Percentiles rank a stretch among this genome's conserved stretches.
Evolutionary conservation across 2,329 filamentous ascomycete genomes (phyloP).

Genomic region (Scorias spongiosa): DNA sequence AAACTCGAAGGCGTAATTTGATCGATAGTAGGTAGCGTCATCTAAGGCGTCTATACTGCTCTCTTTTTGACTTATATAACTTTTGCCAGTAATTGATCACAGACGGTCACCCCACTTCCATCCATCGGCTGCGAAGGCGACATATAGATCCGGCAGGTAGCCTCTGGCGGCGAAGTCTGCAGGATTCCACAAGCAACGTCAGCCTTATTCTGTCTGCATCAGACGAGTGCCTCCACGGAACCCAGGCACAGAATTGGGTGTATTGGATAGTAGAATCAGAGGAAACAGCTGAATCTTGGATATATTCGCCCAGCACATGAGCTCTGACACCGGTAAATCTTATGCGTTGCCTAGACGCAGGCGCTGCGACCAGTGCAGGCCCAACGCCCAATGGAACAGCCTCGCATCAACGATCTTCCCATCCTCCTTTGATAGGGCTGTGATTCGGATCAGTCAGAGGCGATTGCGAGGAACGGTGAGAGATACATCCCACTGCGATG

Average conservation of each 20-base stretch:
- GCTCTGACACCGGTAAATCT: not conserved
- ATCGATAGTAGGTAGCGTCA: too few relatives aligned
- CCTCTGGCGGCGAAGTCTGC: constrained; percentile 16
- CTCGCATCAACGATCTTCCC: constrained; percentile 38
- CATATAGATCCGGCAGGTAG: constrained; percentile 18
- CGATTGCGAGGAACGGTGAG: too few relatives aligned
- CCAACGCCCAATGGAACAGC: constrained; percentile 46
- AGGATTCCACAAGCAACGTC: not conserved
- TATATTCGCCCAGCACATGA: too few relatives aligned
- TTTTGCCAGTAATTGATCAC: not conserved
- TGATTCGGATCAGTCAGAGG: not conserved
- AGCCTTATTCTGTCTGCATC: too few relatives aligned
- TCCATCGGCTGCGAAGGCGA: constrained; percentile 17
- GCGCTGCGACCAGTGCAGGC: constrained; percentile 31
- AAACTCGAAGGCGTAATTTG: too few relatives aligned
- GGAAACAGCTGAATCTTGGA: too few relatives aligned
- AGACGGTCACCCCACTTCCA: constrained; percentile 12
- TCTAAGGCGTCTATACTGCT: too few relatives aligned
- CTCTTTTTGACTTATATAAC: too few relatives aligned
- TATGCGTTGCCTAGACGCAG: constrained; percentile 20
- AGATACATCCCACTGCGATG: too few relatives aligned
- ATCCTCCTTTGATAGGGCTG: constrained; percentile 26
- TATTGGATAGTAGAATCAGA: too few relatives aligned
- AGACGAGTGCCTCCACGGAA: too few relatives aligned
- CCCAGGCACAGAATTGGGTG: too few relatives aligned